These are phyloP conservation scores for Saprolegnia diclina DNA, from an alignment of 352 stramenopile species.

Conservation along the genomic window DNA sequence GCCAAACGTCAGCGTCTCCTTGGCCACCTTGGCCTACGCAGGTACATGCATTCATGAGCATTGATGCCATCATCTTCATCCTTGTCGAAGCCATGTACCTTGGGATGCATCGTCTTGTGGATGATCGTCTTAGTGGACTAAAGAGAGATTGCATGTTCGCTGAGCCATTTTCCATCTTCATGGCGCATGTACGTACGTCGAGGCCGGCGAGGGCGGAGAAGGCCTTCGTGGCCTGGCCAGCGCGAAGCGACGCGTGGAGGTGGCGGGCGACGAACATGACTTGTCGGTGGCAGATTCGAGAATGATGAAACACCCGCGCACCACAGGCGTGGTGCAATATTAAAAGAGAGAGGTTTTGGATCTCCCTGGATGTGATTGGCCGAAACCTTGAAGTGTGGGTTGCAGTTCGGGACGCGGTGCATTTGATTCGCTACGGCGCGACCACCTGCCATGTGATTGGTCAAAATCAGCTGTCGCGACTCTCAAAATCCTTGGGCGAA, in stretches of 20 bases:
- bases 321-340: constrained; percentile 6
- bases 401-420: constrained; percentile 7
- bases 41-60: not conserved
- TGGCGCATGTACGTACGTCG: constrained; percentile 4
- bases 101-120: constrained; percentile 39
- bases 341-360: constrained; percentile 9
- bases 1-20: constrained; percentile 90
- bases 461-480: constrained; percentile 9
- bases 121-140: constrained; percentile 41
- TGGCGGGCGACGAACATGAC: constrained; percentile 22
- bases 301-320: constrained; percentile 14
- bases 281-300: not conserved
- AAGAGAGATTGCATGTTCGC: not conserved
- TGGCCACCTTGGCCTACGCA: constrained; percentile 56
- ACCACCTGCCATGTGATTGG: not conserved
- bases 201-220: constrained; percentile 19
- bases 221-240: constrained; percentile 3
- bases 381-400: constrained; percentile 13
- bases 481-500: not conserved
- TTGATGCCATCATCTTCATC: not conserved
- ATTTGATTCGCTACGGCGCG: constrained; percentile 1
- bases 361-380: constrained; percentile 9
- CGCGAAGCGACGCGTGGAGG: not conserved
- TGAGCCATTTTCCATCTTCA: not conserved
- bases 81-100: constrained; percentile 13